Conservation (phyloP, 2,329 filamentous ascomycete species). For the Cadophora sp. region DNA sequence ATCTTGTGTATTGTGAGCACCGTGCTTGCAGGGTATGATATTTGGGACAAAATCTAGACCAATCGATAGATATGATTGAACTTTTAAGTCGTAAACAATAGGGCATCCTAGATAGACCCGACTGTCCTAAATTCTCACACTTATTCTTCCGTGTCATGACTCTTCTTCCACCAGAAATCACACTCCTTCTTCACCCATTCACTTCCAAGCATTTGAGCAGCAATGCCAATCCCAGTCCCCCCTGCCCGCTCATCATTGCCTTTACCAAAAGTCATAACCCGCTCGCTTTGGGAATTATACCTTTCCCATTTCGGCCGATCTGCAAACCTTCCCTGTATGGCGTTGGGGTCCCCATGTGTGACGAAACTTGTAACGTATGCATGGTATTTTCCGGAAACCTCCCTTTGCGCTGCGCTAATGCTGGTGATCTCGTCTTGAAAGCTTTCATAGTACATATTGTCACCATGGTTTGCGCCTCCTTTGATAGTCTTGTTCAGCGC, state of each 20-base stretch:
- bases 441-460: conserved; percentile 53
- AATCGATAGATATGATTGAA: not conserved
- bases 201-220: conserved; percentile 50
- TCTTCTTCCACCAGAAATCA: conserved; percentile 52
- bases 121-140: not conserved
- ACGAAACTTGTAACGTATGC: conserved; percentile 38
- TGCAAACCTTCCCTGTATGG: conserved; percentile 41
- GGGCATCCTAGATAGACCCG: not conserved
- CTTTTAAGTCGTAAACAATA: no score
- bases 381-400: conserved; percentile 34
- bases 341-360: conserved; percentile 35
- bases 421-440: conserved; percentile 43
- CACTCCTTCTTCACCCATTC: conserved; percentile 52
- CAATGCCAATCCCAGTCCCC: conserved; percentile 45
- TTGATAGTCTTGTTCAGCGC: conserved; percentile 50
- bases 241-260: conserved; percentile 57
- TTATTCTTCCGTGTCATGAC: conserved; percentile 29
- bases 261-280: conserved; percentile 53
- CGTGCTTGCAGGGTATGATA: conserved; percentile 61
- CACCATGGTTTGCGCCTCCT: conserved; percentile 50
- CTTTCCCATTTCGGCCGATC: conserved; percentile 39
- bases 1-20: conserved; percentile 67
- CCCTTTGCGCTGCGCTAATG: conserved; percentile 30
- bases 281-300: conserved; percentile 43
- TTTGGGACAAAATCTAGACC: conserved; percentile 56